Percentiles rank a stretch among this genome's conserved stretches.
These are phyloP conservation scores for Fusarium sterilihyphosum DNA, from an alignment of 2,329 filamentous ascomycete genomes.

Conservation along the genomic window DNA sequence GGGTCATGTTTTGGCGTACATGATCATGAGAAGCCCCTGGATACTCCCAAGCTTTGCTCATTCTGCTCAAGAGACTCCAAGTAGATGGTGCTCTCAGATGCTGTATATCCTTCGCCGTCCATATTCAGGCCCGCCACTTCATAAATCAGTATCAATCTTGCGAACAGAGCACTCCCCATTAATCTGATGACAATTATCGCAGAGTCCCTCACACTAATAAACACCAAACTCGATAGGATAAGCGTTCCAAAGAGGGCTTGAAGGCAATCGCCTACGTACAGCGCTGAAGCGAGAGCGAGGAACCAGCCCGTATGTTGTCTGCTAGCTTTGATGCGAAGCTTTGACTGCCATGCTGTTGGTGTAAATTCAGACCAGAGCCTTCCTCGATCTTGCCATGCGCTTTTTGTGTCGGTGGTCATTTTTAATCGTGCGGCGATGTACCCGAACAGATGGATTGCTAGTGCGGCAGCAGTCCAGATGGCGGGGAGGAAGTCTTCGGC, in stretches of 20 bases:
- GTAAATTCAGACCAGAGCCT: neutral
- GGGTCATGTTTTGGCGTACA: neutral
- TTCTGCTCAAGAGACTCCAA: neutral
- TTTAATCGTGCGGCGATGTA: neutral
- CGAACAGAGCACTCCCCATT: slow-evolving; percentile 20
- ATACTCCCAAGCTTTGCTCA: neutral
- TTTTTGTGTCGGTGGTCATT: neutral
- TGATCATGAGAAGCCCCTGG: neutral
- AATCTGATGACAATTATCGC: slow-evolving; percentile 18
- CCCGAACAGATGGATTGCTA: slow-evolving; percentile 1
- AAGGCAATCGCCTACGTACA: slow-evolving; percentile 21
- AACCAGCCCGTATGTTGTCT: slow-evolving; percentile 3
- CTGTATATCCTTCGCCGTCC: neutral
- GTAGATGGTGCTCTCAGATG: neutral
- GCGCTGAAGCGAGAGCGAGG: neutral
- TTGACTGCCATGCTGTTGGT: slow-evolving; percentile 4
- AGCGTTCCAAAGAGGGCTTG: slow-evolving; percentile 27
- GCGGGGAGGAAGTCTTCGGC: slow-evolving; percentile 23
- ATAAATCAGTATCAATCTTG: slow-evolving; percentile 12
- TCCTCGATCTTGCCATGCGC: neutral
- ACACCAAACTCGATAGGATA: slow-evolving; percentile 26
- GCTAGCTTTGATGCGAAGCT: neutral
- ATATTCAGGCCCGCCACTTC: slow-evolving; percentile 16
- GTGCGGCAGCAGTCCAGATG: slow-evolving; percentile 1
- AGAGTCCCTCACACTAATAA: slow-evolving; percentile 27